Conservation (phyloP, 306 rosid genomes). For the Prunus fruticosa region DNA sequence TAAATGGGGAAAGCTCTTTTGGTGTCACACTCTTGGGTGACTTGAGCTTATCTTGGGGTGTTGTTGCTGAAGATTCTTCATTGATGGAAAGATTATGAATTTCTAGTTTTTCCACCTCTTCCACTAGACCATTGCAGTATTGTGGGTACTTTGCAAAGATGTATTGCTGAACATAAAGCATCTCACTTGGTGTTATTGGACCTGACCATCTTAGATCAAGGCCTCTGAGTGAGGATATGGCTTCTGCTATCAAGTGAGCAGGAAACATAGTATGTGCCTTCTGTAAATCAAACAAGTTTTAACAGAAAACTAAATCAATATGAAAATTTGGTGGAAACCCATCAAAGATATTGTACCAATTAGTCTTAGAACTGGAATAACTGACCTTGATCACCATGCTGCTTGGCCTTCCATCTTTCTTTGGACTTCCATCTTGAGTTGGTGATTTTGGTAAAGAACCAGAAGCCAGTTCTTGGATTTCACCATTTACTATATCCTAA, state of each 20-base stretch:
- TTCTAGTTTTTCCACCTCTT: constrained; percentile 55
- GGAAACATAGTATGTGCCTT: constrained; percentile 57
- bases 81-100: constrained; percentile 45
- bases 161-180: constrained; percentile 73
- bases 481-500: constrained; percentile 16
- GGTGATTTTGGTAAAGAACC: constrained; percentile 29
- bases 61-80: constrained; percentile 49
- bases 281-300: constrained; percentile 28
- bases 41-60: constrained; percentile 16
- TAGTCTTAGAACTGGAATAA: background rate
- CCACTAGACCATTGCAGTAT: constrained; percentile 47
- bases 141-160: constrained; percentile 84
- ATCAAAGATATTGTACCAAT: background rate
- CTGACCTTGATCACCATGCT: constrained; percentile 35
- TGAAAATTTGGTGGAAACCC: background rate
- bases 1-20: constrained; percentile 25
- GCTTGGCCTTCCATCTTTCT: constrained; percentile 30
- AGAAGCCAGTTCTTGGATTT: constrained; percentile 13
- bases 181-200: constrained; percentile 83
- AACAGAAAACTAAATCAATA: background rate
- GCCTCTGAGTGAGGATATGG: constrained; percentile 62
- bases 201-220: constrained; percentile 90
- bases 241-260: constrained; percentile 74
- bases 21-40: constrained; percentile 10
- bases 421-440: constrained; percentile 32